Evolutionary conservation across 2,329 filamentous ascomycete genomes (phyloP).

Genomic region (Fusarium xylarioides): DNA sequence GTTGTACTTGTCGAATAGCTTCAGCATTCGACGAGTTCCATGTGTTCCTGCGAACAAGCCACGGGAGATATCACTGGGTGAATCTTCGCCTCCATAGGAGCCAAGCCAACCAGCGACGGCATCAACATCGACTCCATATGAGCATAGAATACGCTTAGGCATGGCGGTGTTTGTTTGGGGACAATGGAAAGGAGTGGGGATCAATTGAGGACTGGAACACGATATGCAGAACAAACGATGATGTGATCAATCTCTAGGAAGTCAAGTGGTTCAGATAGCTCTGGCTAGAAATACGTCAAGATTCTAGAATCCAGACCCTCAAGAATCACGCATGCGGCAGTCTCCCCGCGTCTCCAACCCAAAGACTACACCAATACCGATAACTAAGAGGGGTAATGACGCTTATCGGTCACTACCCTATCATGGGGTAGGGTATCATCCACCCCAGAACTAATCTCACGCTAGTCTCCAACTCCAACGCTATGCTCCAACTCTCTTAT

Average conservation of each 20-base stretch:
- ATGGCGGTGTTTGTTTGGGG: background rate
- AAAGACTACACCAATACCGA: background rate
- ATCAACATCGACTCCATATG: slow-evolving; percentile 77
- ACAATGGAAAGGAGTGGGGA: background rate
- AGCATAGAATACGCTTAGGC: slow-evolving; percentile 6
- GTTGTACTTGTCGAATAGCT: slow-evolving; percentile 75
- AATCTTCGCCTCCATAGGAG: slow-evolving; percentile 78
- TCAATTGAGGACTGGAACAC: background rate
- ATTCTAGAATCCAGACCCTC: background rate
- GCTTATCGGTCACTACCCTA: background rate
- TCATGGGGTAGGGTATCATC: slow-evolving; percentile 39
- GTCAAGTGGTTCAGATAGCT: background rate
- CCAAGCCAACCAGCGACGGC: slow-evolving; percentile 82
- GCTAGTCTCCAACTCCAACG: slow-evolving; percentile 17
- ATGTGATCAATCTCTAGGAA: background rate
- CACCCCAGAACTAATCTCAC: background rate
- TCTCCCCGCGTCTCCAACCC: background rate
- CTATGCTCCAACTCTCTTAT: slow-evolving; percentile 22
- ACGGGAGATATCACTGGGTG: slow-evolving; percentile 55
- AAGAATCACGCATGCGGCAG: background rate
- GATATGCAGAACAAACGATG: background rate
- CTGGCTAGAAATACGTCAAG: background rate
- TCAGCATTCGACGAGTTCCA: slow-evolving; percentile 71
- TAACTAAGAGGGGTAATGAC: slow-evolving; percentile 12
- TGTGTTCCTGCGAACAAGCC: slow-evolving; percentile 74